Evolutionary conservation across 768 basidiomycete species (phyloP).

Genomic region (Dendrothele bispora): DNA sequence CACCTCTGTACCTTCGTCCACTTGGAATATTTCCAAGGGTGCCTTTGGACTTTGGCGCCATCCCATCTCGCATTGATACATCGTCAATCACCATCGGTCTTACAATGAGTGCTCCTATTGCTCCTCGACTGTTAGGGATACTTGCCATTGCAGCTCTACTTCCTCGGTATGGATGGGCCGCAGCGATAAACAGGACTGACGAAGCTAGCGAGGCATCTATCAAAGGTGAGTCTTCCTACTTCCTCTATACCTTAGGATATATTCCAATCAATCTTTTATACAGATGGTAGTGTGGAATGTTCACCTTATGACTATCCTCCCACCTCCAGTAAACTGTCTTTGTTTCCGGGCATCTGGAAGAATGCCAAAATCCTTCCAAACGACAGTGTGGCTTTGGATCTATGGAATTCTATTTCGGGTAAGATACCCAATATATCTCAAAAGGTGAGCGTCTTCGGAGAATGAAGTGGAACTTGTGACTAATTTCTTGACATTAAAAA

Average conservation of each 20-base stretch:
- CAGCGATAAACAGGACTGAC: slow-evolving; percentile 29
- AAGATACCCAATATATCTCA: slow-evolving; percentile 48
- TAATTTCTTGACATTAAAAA: slow-evolving; percentile 15
- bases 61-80: too few species aligned
- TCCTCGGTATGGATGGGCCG: not conserved
- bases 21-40: too few species aligned
- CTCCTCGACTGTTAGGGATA: too few species aligned
- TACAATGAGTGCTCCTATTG: too few species aligned
- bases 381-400: slow-evolving; percentile 41
- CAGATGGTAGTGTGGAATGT: slow-evolving; percentile 41
- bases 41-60: too few species aligned
- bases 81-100: too few species aligned
- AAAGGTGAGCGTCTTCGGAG: slow-evolving; percentile 29
- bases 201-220: slow-evolving; percentile 37
- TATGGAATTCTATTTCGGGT: slow-evolving; percentile 42
- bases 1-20: too few species aligned
- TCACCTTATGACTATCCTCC: slow-evolving; percentile 41
- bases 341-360: slow-evolving; percentile 49
- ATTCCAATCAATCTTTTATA: slow-evolving; percentile 3
- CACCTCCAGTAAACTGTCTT: slow-evolving; percentile 24
- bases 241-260: not conserved
- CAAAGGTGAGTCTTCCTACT: slow-evolving; percentile 26
- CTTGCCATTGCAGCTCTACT: too few species aligned
- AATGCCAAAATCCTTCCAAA: slow-evolving; percentile 39
- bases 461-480: not conserved